These are phyloP conservation scores for Peltaster fructicola DNA, from an alignment of 2,329 filamentous ascomycete species.

Conservation along the genomic window DNA sequence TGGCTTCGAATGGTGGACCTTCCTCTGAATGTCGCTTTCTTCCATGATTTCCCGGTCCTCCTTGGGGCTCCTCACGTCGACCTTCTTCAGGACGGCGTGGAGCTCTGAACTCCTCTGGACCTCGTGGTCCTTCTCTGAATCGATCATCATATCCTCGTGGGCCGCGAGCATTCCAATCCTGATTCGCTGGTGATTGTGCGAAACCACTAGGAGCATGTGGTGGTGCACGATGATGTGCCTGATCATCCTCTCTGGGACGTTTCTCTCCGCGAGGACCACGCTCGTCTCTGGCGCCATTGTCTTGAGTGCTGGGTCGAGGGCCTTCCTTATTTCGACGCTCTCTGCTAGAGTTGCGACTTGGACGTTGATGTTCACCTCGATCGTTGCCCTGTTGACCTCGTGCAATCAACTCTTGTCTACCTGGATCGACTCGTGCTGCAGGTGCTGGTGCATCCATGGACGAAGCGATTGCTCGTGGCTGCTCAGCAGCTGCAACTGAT, in stretches of 20 bases:
- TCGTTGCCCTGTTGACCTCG: no score
- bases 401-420: no score
- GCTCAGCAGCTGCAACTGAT: slow-evolving; percentile 3
- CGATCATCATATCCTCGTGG: no score
- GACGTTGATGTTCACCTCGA: slow-evolving; percentile 7
- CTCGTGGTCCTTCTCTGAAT: slow-evolving; percentile 6
- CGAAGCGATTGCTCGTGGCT: slow-evolving; percentile 6
- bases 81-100: slow-evolving; percentile 9
- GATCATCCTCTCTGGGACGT: slow-evolving; percentile 5
- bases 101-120: no score
- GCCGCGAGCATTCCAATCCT: no score
- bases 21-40: no score
- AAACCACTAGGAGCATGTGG: no score
- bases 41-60: slow-evolving; percentile 5
- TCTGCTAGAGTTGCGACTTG: slow-evolving; percentile 13
- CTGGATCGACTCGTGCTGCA: no score
- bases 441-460: no score
- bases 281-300: slow-evolving; percentile 7
- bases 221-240: no score
- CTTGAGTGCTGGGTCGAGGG: slow-evolving; percentile 5
- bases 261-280: slow-evolving; percentile 4
- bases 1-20: background rate
- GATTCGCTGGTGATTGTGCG: no score
- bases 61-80: slow-evolving; percentile 6
- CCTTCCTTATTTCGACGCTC: slow-evolving; percentile 11